Evolutionary conservation across 2,329 filamentous ascomycete genomes (phyloP).

Genomic region (Paecilomyces niveus): DNA sequence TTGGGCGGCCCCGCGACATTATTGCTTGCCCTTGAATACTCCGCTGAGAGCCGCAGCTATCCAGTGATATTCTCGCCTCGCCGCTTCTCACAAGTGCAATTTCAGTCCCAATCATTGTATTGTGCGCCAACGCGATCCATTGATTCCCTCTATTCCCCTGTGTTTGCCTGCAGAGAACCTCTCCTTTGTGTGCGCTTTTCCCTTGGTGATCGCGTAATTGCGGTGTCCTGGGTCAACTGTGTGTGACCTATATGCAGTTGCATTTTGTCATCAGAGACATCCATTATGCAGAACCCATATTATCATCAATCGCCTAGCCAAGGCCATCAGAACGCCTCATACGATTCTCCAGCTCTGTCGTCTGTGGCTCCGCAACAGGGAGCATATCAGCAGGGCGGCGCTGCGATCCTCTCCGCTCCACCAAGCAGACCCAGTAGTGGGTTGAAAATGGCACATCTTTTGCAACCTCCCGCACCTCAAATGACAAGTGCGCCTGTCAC

Average conservation of each 20-base stretch:
- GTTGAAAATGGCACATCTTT: slow-evolving; percentile 34
- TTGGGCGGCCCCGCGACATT: neutral
- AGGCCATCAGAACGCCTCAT: slow-evolving; percentile 16
- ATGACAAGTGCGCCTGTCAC: slow-evolving; percentile 13
- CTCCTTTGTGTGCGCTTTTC: neutral
- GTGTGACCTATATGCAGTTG: neutral
- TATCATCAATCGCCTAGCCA: slow-evolving; percentile 21
- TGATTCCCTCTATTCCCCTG: neutral
- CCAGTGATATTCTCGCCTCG: neutral
- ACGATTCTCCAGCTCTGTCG: slow-evolving; percentile 30
- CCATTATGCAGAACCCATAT: slow-evolving; percentile 27
- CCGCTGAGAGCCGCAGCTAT: neutral
- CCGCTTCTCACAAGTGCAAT: neutral
- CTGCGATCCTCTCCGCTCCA: slow-evolving; percentile 27
- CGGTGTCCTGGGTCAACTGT: neutral
- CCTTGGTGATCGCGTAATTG: neutral
- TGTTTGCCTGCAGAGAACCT: neutral
- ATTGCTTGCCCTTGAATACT: neutral
- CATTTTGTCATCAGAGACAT: neutral
- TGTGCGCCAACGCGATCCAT: neutral
- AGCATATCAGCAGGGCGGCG: slow-evolving; percentile 15
- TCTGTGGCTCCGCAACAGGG: slow-evolving; percentile 25
- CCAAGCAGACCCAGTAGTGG: slow-evolving; percentile 32
- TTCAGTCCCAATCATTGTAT: neutral
- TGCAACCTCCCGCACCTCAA: slow-evolving; percentile 29